These are phyloP conservation scores for Alternaria gaisen DNA, from an alignment of 2,329 filamentous ascomycete species.

Conservation along the genomic window DNA sequence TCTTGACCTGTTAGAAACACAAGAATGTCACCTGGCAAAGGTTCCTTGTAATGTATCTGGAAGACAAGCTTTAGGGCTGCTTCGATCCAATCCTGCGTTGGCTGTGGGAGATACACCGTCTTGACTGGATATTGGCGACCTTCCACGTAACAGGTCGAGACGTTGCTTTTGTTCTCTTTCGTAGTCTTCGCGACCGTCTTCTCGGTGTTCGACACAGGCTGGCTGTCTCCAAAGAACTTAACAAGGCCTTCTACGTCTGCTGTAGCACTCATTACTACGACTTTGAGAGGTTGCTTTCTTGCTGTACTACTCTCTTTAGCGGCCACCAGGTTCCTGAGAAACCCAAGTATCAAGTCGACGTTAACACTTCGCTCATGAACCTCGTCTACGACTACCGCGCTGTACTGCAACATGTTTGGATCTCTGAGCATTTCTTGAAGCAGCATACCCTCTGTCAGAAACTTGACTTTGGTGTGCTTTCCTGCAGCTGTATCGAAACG, in stretches of 20 bases:
- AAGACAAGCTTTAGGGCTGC: conserved; percentile 83
- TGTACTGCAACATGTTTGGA: conserved; percentile 83
- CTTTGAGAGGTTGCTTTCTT: conserved; percentile 71
- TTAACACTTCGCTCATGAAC: conserved; percentile 96
- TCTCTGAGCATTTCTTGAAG: conserved; percentile 92
- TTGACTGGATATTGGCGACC: conserved; percentile 89
- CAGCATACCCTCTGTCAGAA: conserved; percentile 94
- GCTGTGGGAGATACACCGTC: conserved; percentile 74
- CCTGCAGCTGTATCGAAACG: conserved; percentile 90
- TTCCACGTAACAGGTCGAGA: conserved; percentile 73
- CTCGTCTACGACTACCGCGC: conserved; percentile 91
- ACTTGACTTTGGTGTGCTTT: conserved; percentile 87
- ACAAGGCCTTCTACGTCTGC: conserved; percentile 83
- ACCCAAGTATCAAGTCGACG: conserved; percentile 89
- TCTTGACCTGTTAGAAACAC: conserved; percentile 94
- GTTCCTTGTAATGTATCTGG: conserved; percentile 85
- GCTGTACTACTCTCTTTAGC: conserved; percentile 73
- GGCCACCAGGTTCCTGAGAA: conserved; percentile 79
- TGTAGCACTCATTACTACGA: conserved; percentile 97
- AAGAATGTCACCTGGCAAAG: conserved; percentile 91
- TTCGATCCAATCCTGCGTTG: conserved; percentile 83
- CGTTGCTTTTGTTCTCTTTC: conserved; percentile 2
- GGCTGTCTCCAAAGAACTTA: conserved; percentile 71
- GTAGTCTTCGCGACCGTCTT: conserved; percentile 20
- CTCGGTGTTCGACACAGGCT: conserved; percentile 14